Percentiles rank a stretch among this genome's conserved stretches.
phyloP scores from a whole-genome alignment of 2,329 filamentous ascomycete genomes.

The Hymenoscyphus linearis region DNA sequence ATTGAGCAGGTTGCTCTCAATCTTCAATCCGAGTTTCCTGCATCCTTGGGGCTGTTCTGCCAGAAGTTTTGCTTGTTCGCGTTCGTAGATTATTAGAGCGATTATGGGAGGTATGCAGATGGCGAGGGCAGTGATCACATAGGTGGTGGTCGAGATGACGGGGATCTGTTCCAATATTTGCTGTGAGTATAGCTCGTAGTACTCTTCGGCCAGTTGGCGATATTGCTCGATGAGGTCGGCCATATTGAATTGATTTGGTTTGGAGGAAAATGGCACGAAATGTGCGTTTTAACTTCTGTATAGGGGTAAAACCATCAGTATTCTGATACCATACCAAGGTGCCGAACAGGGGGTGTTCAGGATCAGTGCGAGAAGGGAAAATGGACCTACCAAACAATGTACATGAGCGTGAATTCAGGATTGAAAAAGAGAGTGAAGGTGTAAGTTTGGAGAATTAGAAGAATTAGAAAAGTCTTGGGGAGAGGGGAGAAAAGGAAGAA shows the following conservation, averaged over 20 bases:
- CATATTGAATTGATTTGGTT: constrained; percentile 17
- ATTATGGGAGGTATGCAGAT: constrained; percentile 31
- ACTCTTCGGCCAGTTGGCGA: constrained; percentile 22
- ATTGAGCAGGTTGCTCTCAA: constrained; percentile 48
- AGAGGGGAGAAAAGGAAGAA: constrained; percentile 5
- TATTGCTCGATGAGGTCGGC: constrained; percentile 24
- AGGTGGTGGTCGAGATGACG: constrained; percentile 28
- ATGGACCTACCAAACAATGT: constrained; percentile 24
- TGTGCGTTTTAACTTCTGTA: constrained; percentile 26
- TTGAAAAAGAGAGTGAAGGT: constrained; percentile 9
- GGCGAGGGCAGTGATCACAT: constrained; percentile 28
- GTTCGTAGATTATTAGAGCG: constrained; percentile 30
- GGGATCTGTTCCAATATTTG: constrained; percentile 26
- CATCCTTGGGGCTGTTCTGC: constrained; percentile 43
- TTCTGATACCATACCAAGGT: neutral
- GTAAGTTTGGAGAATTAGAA: constrained; percentile 15
- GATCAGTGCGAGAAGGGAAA: neutral
- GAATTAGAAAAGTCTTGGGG: constrained; percentile 13
- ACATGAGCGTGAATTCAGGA: constrained; percentile 11
- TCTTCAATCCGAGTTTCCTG: constrained; percentile 44
- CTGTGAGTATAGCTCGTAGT: constrained; percentile 26
- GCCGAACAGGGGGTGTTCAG: neutral
- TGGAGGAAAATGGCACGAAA: constrained; percentile 19
- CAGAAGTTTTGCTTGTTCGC: constrained; percentile 26
- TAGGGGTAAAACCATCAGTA: constrained; percentile 10